phyloP scores from a whole-genome alignment of 768 basidiomycete genomes.

The Neoboletus subvelutipes region DNA sequence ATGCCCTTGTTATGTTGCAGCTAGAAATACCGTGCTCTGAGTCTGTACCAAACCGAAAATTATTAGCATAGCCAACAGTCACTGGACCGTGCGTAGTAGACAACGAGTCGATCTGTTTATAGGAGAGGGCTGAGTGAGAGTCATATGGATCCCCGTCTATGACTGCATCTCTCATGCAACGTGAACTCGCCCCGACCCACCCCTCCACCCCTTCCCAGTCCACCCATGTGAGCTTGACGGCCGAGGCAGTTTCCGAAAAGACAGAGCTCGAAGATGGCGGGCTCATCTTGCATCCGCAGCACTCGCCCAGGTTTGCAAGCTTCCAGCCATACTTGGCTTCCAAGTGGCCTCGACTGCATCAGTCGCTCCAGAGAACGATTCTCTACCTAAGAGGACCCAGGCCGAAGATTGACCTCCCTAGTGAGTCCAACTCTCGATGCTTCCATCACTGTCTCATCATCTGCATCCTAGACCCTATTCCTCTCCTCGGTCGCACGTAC shows the following conservation, averaged over 20 bases:
- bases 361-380: slow-evolving; percentile 1
- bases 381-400: slow-evolving; percentile 58
- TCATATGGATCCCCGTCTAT: not conserved
- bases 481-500: slow-evolving; percentile 53
- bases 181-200: not conserved
- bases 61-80: not conserved
- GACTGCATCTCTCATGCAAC: slow-evolving; percentile 13
- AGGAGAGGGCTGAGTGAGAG: not conserved
- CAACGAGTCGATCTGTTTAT: slow-evolving; percentile 7
- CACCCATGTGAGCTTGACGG: slow-evolving; percentile 8
- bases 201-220: slow-evolving; percentile 12
- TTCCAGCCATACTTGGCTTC: slow-evolving; percentile 11
- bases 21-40: not conserved
- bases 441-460: slow-evolving; percentile 1
- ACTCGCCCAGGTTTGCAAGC: not conserved
- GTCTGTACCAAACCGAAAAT: not conserved
- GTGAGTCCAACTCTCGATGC: slow-evolving; percentile 21
- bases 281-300: not conserved
- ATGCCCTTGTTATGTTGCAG: not conserved
- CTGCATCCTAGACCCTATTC: slow-evolving; percentile 45
- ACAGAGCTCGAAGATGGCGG: slow-evolving; percentile 3
- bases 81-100: not conserved
- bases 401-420: slow-evolving; percentile 52
- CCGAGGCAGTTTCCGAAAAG: slow-evolving; percentile 3
- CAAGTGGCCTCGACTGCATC: slow-evolving; percentile 22